phyloP scores from a whole-genome alignment of 2,329 filamentous ascomycete genomes.

The Beauveria sp. region DNA sequence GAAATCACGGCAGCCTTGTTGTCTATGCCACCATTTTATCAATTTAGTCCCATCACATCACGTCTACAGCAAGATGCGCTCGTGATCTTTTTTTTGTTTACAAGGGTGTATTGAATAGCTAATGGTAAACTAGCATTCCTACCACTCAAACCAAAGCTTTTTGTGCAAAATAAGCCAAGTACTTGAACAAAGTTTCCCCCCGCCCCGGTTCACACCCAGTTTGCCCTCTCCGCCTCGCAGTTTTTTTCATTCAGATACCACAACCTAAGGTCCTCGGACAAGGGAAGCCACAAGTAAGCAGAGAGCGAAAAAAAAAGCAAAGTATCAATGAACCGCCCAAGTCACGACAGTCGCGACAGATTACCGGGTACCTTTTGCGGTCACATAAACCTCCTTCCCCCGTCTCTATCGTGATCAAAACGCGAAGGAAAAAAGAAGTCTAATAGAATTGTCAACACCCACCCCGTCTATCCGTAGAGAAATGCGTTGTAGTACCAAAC shows the following conservation, averaged over 20 bases:
- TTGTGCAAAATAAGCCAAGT: slow-evolving; percentile 12
- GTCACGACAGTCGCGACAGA: slow-evolving; percentile 6
- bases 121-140: slow-evolving; percentile 7
- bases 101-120: not conserved
- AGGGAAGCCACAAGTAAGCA: slow-evolving; percentile 6
- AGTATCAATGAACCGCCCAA: slow-evolving; percentile 7
- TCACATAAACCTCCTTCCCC: slow-evolving; percentile 6
- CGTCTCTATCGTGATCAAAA: slow-evolving; percentile 20
- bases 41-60: not conserved
- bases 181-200: not conserved
- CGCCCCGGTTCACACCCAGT: not conserved
- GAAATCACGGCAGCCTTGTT: too few relatives aligned
- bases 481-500: slow-evolving; percentile 14
- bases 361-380: slow-evolving; percentile 10
- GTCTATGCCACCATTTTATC: not conserved
- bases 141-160: slow-evolving; percentile 6
- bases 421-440: slow-evolving; percentile 14
- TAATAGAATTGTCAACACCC: slow-evolving; percentile 23
- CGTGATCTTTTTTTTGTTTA: not conserved
- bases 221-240: not conserved
- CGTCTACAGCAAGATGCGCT: not conserved
- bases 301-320: slow-evolving; percentile 6
- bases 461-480: slow-evolving; percentile 19
- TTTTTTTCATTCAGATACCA: not conserved
- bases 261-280: not conserved